Conservation (phyloP, 257 asterid genomes). For the Ocimum tenuiflorum region DNA sequence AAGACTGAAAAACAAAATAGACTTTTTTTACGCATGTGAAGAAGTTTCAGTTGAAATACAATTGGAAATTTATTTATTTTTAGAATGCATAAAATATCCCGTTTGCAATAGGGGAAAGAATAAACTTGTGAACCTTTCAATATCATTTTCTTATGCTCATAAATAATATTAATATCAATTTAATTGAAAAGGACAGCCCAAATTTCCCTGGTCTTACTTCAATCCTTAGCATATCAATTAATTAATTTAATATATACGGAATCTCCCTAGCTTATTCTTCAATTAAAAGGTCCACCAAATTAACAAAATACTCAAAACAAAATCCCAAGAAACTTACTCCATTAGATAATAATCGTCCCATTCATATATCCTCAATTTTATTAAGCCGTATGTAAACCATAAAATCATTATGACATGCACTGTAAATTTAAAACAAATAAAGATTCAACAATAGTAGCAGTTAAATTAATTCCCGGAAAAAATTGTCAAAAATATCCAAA, state of each 20-base stretch:
- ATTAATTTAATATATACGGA: conserved; percentile 17
- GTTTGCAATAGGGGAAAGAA: not conserved
- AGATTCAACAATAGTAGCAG: not conserved
- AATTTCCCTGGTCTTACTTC: conserved; percentile 6
- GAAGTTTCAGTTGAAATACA: too few relatives aligned
- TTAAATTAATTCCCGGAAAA: not conserved
- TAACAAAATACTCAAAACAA: not conserved
- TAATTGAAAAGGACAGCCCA: conserved; percentile 19
- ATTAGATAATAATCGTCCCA: not conserved
- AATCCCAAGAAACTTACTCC: not conserved
- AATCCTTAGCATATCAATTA: not conserved
- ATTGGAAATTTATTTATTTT: not conserved
- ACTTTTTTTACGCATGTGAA: too few relatives aligned
- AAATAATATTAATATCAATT: not conserved
- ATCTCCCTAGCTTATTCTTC: conserved; percentile 23
- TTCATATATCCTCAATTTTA: not conserved
- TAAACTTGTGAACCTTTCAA: not conserved
- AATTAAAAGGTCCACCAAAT: conserved; percentile 10
- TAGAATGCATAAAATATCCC: not conserved
- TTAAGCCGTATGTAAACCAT: not conserved
- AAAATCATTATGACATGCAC: not conserved
- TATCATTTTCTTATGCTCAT: conserved; percentile 5
- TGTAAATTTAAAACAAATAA: not conserved
- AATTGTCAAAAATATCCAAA: too few relatives aligned
- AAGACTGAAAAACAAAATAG: not conserved